Percentiles rank a stretch among this genome's conserved stretches.
These are phyloP conservation scores for Calonectria hongkongensis DNA, from an alignment of 2,329 filamentous ascomycete species.

Conservation along the genomic window DNA sequence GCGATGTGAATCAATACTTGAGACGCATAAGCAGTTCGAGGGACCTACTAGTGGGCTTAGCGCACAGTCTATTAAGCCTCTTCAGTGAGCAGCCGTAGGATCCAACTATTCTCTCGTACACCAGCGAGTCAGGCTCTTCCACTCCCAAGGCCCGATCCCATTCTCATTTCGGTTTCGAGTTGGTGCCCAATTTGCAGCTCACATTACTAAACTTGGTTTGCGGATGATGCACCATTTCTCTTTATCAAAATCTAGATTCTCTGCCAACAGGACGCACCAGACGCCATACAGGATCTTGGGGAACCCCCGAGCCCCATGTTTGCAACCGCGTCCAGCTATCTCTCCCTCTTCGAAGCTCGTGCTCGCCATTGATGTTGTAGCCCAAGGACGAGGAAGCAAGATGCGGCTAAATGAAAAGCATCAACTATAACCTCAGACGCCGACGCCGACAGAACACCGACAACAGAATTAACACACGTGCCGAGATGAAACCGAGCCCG, in stretches of 20 bases:
- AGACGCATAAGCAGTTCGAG: slow-evolving; percentile 45
- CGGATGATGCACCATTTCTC: slow-evolving; percentile 45
- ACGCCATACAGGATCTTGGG: slow-evolving; percentile 33
- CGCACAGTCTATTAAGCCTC: slow-evolving; percentile 8
- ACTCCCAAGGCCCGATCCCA: neutral
- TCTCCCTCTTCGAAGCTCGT: slow-evolving; percentile 15
- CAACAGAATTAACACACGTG: slow-evolving; percentile 49
- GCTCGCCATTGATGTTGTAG: slow-evolving; percentile 40
- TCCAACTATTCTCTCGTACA: neutral
- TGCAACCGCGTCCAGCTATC: slow-evolving; percentile 31
- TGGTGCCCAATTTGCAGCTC: neutral
- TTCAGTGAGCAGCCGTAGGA: neutral
- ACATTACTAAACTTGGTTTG: slow-evolving; percentile 1
- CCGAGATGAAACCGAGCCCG: slow-evolving; percentile 43
- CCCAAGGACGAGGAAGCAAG: slow-evolving; percentile 42
- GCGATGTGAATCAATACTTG: slow-evolving; percentile 32
- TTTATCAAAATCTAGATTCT: slow-evolving; percentile 55
- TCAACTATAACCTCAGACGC: slow-evolving; percentile 55
- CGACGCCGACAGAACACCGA: slow-evolving; percentile 58
- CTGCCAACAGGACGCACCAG: slow-evolving; percentile 42
- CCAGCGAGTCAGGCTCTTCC: slow-evolving; percentile 15
- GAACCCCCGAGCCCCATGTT: slow-evolving; percentile 25
- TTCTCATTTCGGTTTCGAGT: slow-evolving; percentile 2
- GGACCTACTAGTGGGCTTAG: slow-evolving; percentile 26
- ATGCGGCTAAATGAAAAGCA: slow-evolving; percentile 49